Evolutionary conservation across 495 filamentous ascomycete species (phyloP).

Genomic region (Letharia lupina): DNA sequence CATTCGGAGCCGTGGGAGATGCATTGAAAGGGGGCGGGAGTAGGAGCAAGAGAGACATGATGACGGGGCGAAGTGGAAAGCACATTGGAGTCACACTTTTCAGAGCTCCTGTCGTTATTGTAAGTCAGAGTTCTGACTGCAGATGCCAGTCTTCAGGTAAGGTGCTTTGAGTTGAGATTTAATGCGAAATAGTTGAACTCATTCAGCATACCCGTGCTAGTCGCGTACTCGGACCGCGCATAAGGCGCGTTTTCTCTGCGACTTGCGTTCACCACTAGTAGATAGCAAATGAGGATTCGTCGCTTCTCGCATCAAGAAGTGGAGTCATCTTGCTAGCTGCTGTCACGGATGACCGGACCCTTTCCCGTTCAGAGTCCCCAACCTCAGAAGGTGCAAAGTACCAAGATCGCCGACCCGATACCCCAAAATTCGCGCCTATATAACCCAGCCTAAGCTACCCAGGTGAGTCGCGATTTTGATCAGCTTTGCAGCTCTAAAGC

Average conservation of each 20-base stretch:
- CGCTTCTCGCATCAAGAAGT: not conserved
- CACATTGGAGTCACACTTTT: too few relatives aligned
- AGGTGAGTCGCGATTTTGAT: too few relatives aligned
- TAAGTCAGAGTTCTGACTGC: not conserved
- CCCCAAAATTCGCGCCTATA: not conserved
- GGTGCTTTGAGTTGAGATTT: not conserved
- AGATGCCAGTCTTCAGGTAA: not conserved
- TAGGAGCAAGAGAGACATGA: not conserved
- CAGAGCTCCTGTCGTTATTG: not conserved
- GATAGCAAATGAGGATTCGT: not conserved
- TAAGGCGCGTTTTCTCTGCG: not conserved
- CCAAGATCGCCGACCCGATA: not conserved
- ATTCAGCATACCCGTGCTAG: not conserved
- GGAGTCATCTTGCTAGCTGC: not conserved
- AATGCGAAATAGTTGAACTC: not conserved
- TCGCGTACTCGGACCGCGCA: not conserved
- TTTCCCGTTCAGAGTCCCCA: not conserved
- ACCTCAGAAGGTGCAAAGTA: not conserved
- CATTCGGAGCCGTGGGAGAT: not conserved
- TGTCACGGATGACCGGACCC: not conserved
- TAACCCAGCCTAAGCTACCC: not conserved
- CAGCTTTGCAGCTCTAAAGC: too few relatives aligned
- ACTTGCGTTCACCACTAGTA: not conserved
- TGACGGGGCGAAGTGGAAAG: not conserved
- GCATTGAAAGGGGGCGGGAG: not conserved